These are phyloP conservation scores for Cinchona pubescens DNA, from an alignment of 257 asterid genomes.

Conservation along the genomic window DNA sequence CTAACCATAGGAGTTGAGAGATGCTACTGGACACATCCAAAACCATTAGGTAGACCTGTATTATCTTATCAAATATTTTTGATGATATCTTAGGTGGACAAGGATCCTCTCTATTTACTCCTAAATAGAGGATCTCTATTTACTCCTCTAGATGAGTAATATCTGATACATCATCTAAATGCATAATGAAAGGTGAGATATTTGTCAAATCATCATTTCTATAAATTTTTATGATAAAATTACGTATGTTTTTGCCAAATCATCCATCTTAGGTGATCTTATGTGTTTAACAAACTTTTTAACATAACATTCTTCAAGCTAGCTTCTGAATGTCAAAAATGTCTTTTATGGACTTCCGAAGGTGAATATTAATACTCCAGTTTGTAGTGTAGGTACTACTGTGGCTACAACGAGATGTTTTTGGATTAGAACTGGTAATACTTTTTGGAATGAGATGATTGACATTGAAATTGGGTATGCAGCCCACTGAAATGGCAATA, in stretches of 20 bases:
- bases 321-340: background rate
- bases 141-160: too few relatives aligned
- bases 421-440: background rate
- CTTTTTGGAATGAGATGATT: background rate
- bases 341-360: background rate
- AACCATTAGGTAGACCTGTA: too few relatives aligned
- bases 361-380: background rate
- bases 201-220: too few relatives aligned
- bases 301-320: background rate
- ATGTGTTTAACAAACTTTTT: background rate
- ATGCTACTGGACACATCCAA: background rate
- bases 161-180: too few relatives aligned
- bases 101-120: too few relatives aligned
- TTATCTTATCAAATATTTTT: too few relatives aligned
- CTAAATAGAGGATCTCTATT: too few relatives aligned
- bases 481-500: background rate
- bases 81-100: too few relatives aligned
- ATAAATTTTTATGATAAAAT: too few relatives aligned
- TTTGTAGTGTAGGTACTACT: background rate
- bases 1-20: background rate
- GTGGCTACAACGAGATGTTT: background rate
- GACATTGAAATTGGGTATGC: background rate
- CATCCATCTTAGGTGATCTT: too few relatives aligned
- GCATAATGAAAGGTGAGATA: too few relatives aligned
- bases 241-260: too few relatives aligned